These are phyloP conservation scores for Moniliophthora roreri DNA, from an alignment of 1,284 basidiomycete species.

Conservation along the genomic window DNA sequence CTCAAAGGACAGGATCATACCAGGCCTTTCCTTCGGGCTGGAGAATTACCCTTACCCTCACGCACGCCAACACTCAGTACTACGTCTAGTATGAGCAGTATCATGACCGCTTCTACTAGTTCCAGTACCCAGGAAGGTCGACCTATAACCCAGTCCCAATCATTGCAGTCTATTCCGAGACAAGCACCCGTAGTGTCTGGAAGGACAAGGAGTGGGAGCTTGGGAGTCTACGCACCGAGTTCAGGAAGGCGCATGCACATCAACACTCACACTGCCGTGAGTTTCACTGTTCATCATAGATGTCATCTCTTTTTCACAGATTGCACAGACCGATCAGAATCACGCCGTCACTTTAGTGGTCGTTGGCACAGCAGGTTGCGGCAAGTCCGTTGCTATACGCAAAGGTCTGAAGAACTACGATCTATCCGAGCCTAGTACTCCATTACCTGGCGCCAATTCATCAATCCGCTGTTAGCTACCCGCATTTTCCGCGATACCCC, in stretches of 20 bases:
- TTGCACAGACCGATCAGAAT: conserved; percentile 19
- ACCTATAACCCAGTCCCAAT: conserved; percentile 40
- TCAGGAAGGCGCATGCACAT: conserved; percentile 34
- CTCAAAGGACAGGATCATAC: conserved; percentile 35
- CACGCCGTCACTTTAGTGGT: conserved; percentile 56
- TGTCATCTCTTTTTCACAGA: conserved; percentile 2
- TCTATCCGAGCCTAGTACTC: conserved; percentile 45
- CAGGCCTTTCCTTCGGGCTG: conserved; percentile 41
- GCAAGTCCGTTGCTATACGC: conserved; percentile 68
- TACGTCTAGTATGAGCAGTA: conserved; percentile 41
- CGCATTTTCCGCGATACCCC: neutral
- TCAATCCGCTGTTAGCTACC: conserved; percentile 40
- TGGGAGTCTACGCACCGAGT: conserved; percentile 41
- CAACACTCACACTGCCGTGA: conserved; percentile 32
- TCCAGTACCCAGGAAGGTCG: conserved; percentile 36
- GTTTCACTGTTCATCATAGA: neutral
- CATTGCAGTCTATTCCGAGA: conserved; percentile 39
- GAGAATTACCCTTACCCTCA: conserved; percentile 56
- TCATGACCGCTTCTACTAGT: conserved; percentile 29
- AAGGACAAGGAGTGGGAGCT: conserved; percentile 57
- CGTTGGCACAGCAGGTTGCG: conserved; percentile 66
- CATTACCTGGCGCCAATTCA: conserved; percentile 30
- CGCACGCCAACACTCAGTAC: conserved; percentile 43
- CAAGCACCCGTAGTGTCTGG: conserved; percentile 30
- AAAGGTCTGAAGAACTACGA: conserved; percentile 63